Conservation (phyloP, 1,139 yeast genomes). For the Debaryomycetaceae sp. region DNA sequence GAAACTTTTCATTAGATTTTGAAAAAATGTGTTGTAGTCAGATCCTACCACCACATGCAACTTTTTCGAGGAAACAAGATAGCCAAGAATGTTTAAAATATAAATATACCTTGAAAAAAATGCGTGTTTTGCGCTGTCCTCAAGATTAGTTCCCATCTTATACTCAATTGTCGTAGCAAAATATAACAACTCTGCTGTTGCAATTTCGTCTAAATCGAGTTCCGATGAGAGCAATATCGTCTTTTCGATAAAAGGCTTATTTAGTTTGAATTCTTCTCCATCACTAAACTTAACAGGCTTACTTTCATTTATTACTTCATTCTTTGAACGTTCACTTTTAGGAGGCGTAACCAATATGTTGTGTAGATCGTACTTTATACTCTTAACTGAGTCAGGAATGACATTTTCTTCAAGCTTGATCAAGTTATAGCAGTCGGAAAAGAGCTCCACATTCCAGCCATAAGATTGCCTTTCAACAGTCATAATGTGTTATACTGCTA, state of each 20-base stretch:
- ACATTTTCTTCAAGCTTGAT: slow-evolving; percentile 26
- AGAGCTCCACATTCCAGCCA: slow-evolving; percentile 33
- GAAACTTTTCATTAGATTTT: slow-evolving; percentile 51
- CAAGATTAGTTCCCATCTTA: slow-evolving; percentile 50
- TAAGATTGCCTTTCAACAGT: background rate
- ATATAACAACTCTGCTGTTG: slow-evolving; percentile 35
- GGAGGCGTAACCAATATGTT: slow-evolving; percentile 47
- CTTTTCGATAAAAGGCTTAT: slow-evolving; percentile 51
- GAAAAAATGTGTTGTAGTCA: slow-evolving; percentile 23
- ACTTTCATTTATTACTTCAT: slow-evolving; percentile 43
- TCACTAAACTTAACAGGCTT: slow-evolving; percentile 48
- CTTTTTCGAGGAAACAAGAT: slow-evolving; percentile 38
- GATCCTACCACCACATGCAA: slow-evolving; percentile 19
- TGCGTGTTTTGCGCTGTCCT: slow-evolving; percentile 69
- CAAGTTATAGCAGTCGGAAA: slow-evolving; percentile 35
- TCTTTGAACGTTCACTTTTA: slow-evolving; percentile 54
- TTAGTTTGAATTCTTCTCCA: slow-evolving; percentile 66
- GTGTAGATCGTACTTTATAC: slow-evolving; percentile 46
- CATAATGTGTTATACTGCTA: background rate
- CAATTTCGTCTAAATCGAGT: slow-evolving; percentile 35
- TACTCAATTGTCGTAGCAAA: slow-evolving; percentile 40
- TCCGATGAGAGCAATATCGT: slow-evolving; percentile 56
- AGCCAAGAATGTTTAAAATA: slow-evolving; percentile 68
- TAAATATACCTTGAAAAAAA: slow-evolving; percentile 69
- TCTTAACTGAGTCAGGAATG: slow-evolving; percentile 22